These are phyloP conservation scores for Aureobasidium sp. DNA, from an alignment of 2,329 filamentous ascomycete genomes.

Conservation along the genomic window DNA sequence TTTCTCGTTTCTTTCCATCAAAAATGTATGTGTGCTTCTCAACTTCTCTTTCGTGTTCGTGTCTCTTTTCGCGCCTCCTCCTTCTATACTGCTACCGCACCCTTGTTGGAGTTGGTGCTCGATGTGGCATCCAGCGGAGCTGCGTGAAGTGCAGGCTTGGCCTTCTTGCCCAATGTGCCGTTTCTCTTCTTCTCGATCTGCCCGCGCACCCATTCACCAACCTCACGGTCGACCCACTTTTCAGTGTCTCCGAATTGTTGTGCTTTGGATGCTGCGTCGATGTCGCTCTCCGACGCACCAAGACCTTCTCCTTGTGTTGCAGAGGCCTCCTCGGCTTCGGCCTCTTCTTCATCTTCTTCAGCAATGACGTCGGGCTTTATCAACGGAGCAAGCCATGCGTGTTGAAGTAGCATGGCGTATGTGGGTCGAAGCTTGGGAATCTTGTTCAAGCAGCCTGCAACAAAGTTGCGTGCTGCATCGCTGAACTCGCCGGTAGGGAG, in stretches of 20 bases:
- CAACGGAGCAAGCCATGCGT: slow-evolving; percentile 76
- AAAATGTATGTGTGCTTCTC: neutral
- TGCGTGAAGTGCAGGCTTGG: slow-evolving; percentile 78
- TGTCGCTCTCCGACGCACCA: slow-evolving; percentile 31
- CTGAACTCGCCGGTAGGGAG: slow-evolving; percentile 76
- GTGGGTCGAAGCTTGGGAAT: slow-evolving; percentile 87
- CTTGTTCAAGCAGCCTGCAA: slow-evolving; percentile 85
- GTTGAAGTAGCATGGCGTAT: slow-evolving; percentile 80
- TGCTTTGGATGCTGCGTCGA: slow-evolving; percentile 13
- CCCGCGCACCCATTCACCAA: slow-evolving; percentile 74
- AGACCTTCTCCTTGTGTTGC: slow-evolving; percentile 15
- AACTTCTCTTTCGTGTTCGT: neutral
- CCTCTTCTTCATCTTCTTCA: slow-evolving; percentile 60
- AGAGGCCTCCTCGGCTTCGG: slow-evolving; percentile 20
- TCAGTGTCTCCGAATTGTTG: slow-evolving; percentile 17
- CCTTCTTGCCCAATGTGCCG: slow-evolving; percentile 48
- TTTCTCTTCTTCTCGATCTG: slow-evolving; percentile 61
- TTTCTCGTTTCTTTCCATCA: neutral
- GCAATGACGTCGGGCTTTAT: slow-evolving; percentile 68
- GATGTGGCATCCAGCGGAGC: slow-evolving; percentile 64
- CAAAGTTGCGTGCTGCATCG: slow-evolving; percentile 74
- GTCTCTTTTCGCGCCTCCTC: neutral
- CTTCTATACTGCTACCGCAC: slow-evolving; percentile 7
- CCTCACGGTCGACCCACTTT: slow-evolving; percentile 64
- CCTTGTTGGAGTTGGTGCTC: slow-evolving; percentile 4